phyloP scores from a whole-genome alignment of 768 basidiomycete genomes.

The Lentinula sp. region DNA sequence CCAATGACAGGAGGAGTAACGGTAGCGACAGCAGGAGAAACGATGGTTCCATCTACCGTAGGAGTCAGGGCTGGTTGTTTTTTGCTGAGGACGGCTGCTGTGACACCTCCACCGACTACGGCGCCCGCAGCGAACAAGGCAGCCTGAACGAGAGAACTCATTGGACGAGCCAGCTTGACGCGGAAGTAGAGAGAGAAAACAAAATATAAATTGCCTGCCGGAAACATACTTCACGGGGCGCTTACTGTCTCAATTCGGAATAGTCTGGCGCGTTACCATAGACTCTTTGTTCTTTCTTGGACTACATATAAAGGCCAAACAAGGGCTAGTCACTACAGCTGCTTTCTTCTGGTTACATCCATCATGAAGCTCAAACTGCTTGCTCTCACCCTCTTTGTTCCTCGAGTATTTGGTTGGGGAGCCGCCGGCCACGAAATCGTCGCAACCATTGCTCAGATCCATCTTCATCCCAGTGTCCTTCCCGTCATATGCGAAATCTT shows the following conservation, averaged over 20 bases:
- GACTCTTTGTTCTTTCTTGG: neutral
- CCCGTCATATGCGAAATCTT: slow-evolving; percentile 69
- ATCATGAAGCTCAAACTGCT: slow-evolving; percentile 6
- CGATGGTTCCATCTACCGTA: neutral
- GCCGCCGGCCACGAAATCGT: slow-evolving; percentile 72
- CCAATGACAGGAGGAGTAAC: slow-evolving; percentile 35
- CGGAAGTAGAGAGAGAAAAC: slow-evolving; percentile 6
- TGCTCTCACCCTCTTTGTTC: neutral
- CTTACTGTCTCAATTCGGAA: neutral
- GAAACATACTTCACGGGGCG: neutral
- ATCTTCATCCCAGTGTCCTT: slow-evolving; percentile 70
- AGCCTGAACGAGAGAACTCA: slow-evolving; percentile 39
- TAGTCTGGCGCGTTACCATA: neutral
- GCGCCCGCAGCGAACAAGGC: slow-evolving; percentile 83
- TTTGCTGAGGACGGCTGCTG: slow-evolving; percentile 37
- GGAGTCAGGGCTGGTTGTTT: slow-evolving; percentile 9
- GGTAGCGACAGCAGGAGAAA: slow-evolving; percentile 13
- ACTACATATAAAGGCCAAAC: neutral
- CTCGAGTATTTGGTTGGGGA: slow-evolving; percentile 29
- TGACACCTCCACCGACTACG: slow-evolving; percentile 71
- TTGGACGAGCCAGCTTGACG: slow-evolving; percentile 11
- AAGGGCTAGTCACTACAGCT: neutral
- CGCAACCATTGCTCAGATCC: slow-evolving; percentile 91
- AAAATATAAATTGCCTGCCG: slow-evolving; percentile 1
- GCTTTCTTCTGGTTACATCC: neutral